These are phyloP conservation scores for Candida jianshihensis DNA, from an alignment of 805 yeast genomes.

Conservation along the genomic window DNA sequence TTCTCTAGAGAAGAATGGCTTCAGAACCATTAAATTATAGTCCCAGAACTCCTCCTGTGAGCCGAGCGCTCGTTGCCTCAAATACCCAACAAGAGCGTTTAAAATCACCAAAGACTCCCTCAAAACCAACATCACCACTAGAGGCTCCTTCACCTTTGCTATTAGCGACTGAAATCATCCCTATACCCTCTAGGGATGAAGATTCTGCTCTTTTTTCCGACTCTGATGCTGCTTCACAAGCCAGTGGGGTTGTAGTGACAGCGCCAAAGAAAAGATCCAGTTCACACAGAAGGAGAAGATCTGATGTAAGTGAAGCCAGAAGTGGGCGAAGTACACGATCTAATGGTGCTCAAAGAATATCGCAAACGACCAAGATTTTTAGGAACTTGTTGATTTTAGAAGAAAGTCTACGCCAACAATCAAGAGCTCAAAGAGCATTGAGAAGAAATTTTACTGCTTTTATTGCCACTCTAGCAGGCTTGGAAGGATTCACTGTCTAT, in stretches of 20 bases:
- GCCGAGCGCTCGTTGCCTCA: too few relatives aligned
- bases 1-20: too few relatives aligned
- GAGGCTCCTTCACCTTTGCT: constrained; percentile 18
- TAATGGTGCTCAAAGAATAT: constrained; percentile 20
- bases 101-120: background rate
- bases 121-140: background rate
- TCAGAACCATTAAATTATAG: background rate
- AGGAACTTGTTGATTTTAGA: constrained; percentile 79
- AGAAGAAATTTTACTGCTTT: constrained; percentile 40
- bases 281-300: constrained; percentile 14
- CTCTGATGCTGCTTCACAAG: constrained; percentile 24
- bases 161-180: constrained; percentile 18
- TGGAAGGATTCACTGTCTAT: constrained; percentile 33
- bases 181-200: constrained; percentile 23
- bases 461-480: constrained; percentile 33
- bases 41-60: background rate
- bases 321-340: constrained; percentile 19
- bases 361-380: constrained; percentile 65
- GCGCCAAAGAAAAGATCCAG: constrained; percentile 5
- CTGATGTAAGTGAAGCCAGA: constrained; percentile 21
- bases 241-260: constrained; percentile 7
- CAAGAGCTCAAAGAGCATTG: constrained; percentile 58
- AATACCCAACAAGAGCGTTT: background rate
- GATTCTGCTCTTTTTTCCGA: constrained; percentile 23
- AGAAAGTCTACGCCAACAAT: constrained; percentile 79